Base-by-base conservation (phyloP, 2,329 filamentous ascomycete genomes). In the Graphilbum sp. region DNA sequence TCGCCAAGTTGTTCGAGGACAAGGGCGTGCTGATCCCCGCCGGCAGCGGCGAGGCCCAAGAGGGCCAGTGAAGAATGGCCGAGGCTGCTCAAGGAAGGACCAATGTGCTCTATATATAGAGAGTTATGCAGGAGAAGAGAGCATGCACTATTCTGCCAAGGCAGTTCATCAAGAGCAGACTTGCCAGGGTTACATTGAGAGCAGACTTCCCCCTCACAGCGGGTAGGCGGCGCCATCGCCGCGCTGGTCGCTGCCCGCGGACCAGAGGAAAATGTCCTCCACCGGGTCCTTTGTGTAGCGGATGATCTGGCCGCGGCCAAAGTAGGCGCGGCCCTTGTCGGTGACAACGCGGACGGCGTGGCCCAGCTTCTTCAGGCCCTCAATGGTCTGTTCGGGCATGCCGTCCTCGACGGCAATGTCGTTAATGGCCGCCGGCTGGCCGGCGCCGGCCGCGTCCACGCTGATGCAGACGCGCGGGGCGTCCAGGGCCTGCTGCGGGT, bases 381-480 rank as follows among this genome's bases (percentile, higher is more conserved):
- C 66, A 1, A 83, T 63, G 2, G 80, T 76, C 46, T 75, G 69
- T 18, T 72, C 63, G 1, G 69, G 60, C 49, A 95, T 85, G 0
- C 86, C 85, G 37, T 93, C 83, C 54, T 96, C 88, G 0, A 93
- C 62, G 43, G 75, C 82, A 1, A 95, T 79, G 0, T 64, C 75
- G 50, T 66, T 66, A 45, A 78, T 75, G 13, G 69, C 57, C 19
- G 67, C 66, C 5, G 21, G 6, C 37, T 69, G 64, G 6, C 69
- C 69, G 21, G 63, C 57, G 35, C 75, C 69, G 0, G 79, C 72
- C 64, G 78, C 77, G 0, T 75, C 79, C 0, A 81, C 75, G 1
- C 79, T 79, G 42, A 96, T 83, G 50, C 86, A 95, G 46, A 96
- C 69, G n/a, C 90, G 68, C 15, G 90, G 88, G 4, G 88, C 80